Base-by-base conservation (phyloP, 768 basidiomycete species). In the Pulveroboletus frians region DNA sequence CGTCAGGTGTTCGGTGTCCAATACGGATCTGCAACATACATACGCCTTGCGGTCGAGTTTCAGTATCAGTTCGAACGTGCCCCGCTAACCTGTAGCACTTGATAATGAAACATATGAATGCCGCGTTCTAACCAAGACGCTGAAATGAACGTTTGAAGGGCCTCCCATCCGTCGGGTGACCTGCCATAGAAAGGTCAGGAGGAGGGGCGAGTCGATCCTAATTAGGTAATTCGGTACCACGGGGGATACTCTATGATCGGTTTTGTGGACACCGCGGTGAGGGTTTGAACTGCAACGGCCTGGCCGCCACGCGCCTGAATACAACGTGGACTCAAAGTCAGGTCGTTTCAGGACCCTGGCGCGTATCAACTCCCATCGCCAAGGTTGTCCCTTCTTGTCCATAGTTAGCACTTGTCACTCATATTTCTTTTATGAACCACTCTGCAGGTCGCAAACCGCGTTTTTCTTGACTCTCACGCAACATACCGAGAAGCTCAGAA, bases 381-480 rank as follows among this genome's bases (percentile, higher is more conserved):
- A 49, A 56, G 35, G 52, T 50, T 40, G 37, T 39, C 52, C 45
- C 55, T 59, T 56, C 49, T 57, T 53, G 39, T 39, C 56, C 52
- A 50, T 36, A 42, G 32, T 53, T 53, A 34, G 40, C 10, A 31
- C 52, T 59, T 38, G 50, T 57, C 62, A 58, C 64, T 60, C 60
- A 58, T 46, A 50, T 54, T 57, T 52, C 40, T 51, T 61, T 57
- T 46, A 59, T 59, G 46, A 66, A 55, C 54, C 51, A 30, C 36
- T 46, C 48, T 55, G 61, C 64, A 60, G 57, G 47, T 66, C 54
- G 49, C 55, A 61, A 39, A 46, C 57, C 64, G 62, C 64, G 64
- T 65, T 65, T 65, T 65, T 66, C 51, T 60, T 66, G 64, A 66
- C 65, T 57, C 64, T 62, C 62, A 60, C 62, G 59, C 62, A 64